Percentiles rank a stretch among this genome's conserved stretches.
These are phyloP conservation scores for Aspergillus sergii DNA, from an alignment of 2,329 filamentous ascomycete species.

Conservation along the genomic window DNA sequence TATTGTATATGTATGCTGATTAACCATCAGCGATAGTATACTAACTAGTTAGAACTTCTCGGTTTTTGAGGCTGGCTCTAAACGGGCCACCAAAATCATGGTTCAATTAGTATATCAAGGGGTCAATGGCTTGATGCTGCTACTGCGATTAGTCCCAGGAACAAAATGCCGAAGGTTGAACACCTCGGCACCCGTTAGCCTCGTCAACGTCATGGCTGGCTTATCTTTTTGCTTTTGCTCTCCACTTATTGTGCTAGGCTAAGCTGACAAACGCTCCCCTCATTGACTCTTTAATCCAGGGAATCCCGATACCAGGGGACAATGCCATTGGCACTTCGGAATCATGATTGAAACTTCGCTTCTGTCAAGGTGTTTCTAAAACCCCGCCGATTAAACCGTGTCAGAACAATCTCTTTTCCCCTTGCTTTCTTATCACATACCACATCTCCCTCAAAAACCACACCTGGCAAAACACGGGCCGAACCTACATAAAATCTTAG, in stretches of 20 bases:
- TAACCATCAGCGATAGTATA: not conserved
- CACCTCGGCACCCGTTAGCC: not conserved
- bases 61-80: not conserved
- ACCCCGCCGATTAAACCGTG: not conserved
- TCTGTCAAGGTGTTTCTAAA: not conserved
- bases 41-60: not conserved
- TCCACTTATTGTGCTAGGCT: not conserved
- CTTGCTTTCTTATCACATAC: not conserved
- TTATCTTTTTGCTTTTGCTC: not conserved
- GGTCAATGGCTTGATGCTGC: not conserved
- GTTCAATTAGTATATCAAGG: not conserved
- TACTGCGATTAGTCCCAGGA: not conserved
- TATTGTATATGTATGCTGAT: not conserved
- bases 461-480: not conserved
- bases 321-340: not conserved
- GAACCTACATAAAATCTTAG: not conserved
- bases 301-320: not conserved
- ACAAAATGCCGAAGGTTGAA: not conserved
- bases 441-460: not conserved
- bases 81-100: not conserved
- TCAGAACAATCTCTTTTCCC: not conserved
- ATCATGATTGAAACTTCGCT: not conserved
- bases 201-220: not conserved
- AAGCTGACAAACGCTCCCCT: not conserved
- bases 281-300: not conserved